Conservation (phyloP, 805 yeast species). For the Hanseniaspora pseudoguilliermondii region DNA sequence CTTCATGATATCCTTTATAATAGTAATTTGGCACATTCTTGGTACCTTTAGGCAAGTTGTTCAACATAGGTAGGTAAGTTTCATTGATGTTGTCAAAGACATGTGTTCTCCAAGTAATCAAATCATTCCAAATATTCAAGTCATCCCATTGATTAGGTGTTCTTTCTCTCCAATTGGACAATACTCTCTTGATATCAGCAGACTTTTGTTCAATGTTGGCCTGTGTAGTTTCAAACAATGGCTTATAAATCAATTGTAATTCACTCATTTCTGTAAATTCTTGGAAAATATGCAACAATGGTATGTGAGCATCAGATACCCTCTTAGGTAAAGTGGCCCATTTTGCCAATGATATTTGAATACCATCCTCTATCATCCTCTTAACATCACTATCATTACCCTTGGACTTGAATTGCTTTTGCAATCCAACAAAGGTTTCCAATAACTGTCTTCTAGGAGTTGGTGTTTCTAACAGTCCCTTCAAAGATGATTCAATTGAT, state of each 20-base stretch:
- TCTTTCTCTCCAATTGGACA: conserved; percentile 97
- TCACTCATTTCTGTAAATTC: conserved; percentile 96
- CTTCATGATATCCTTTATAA: conserved; percentile 94
- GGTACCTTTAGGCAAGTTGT: conserved; percentile 61
- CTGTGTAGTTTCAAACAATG: conserved; percentile 77
- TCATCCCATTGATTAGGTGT: conserved; percentile 96
- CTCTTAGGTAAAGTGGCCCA: conserved; percentile 82
- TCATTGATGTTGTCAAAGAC: conserved; percentile 92
- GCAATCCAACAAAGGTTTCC: conserved; percentile 85
- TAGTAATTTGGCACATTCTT: conserved; percentile 82
- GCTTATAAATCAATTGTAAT: conserved; percentile 85
- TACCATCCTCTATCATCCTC: conserved; percentile 86
- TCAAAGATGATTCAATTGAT: conserved; percentile 84
- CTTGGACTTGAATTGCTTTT: conserved; percentile 83
- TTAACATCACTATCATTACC: conserved; percentile 77
- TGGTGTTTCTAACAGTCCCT: conserved; percentile 95
- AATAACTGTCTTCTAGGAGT: conserved; percentile 93
- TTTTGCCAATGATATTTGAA: conserved; percentile 77
- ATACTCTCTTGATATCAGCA: conserved; percentile 83
- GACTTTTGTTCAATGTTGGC: conserved; percentile 85
- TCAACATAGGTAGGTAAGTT: conserved; percentile 84
- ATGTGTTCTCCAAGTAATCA: conserved; percentile 97
- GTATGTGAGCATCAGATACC: conserved; percentile 71
- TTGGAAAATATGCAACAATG: conserved; percentile 85
- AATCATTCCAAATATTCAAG: conserved; percentile 91